Percentiles rank a stretch among this genome's conserved stretches.
Conservation (phyloP, 805 yeast species). For the Debaryomyces maramus region DNA sequence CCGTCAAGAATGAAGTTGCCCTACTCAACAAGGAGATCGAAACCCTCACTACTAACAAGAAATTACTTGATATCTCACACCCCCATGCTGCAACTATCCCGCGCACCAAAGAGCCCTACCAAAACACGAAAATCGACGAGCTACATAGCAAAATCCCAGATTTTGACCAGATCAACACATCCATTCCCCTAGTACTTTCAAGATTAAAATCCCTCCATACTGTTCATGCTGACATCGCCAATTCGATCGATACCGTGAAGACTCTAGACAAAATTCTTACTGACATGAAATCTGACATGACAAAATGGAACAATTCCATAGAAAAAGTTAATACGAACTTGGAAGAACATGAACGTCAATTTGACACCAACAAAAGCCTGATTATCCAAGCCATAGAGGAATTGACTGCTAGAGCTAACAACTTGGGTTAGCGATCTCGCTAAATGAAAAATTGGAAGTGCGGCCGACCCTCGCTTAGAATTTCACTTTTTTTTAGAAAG, state of each 20-base stretch:
- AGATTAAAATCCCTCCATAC: slow-evolving; percentile 33
- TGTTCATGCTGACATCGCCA: slow-evolving; percentile 33
- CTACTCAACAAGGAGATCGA: slow-evolving; percentile 28
- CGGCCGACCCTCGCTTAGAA: neutral
- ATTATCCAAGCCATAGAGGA: slow-evolving; percentile 18
- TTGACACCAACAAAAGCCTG: slow-evolving; percentile 23
- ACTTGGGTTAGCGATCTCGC: neutral
- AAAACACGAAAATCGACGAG: slow-evolving; percentile 20
- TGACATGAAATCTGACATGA: slow-evolving; percentile 26
- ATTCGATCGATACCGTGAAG: slow-evolving; percentile 22
- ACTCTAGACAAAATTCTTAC: slow-evolving; percentile 28
- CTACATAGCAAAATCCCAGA: slow-evolving; percentile 26
- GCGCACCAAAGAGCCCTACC: neutral
- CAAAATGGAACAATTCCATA: slow-evolving; percentile 30
- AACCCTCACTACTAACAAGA: slow-evolving; percentile 17
- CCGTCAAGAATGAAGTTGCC: slow-evolving; percentile 24
- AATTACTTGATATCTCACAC: slow-evolving; percentile 12
- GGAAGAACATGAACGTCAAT: slow-evolving; percentile 19
- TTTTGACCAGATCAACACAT: slow-evolving; percentile 20
- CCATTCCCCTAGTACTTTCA: slow-evolving; percentile 25
- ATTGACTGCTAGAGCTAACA: slow-evolving; percentile 7
- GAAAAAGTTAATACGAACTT: slow-evolving; percentile 21
- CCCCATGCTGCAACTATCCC: neutral
- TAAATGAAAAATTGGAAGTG: neutral
- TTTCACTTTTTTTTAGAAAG: neutral